Base-by-base conservation (phyloP, 768 basidiomycete species). In the Mrakia blollopis region DNA sequence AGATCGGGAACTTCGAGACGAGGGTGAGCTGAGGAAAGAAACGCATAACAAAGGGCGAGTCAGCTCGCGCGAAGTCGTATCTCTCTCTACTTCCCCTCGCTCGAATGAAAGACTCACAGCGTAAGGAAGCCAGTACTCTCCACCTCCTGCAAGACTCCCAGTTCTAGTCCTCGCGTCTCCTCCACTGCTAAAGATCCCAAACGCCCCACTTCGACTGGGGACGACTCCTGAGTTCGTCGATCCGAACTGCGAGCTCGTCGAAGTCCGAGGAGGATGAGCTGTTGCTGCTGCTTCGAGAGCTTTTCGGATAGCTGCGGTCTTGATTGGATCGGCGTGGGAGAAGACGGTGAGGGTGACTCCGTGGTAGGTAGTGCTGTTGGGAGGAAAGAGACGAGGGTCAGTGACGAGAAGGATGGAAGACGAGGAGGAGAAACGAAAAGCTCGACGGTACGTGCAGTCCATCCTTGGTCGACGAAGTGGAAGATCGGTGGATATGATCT, bases 271-370 rank as follows among this genome's bases (percentile, higher is more conserved):
- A 69, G 41, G 25, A 6, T 28, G 54, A 25, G 60, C 13, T n/a
- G n/a, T n/a, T 11, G 72, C 35, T 4, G 35, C 39, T 2, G 37
- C 60, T 16, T 54, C 69, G 61, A 73, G 72, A 13, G 44, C 18
- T 28, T 61, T 73, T 39, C 39, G 35, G 37, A 73, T 61, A 3
- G 72, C 60, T 25, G 35, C 60, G 9, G 57, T n/a, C 41, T 73
- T 73, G 25, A n/a, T n/a, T 0, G 57, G 90, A 81, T 98, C 95
- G 28, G 94, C 94, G 81, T 95, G 94, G 5, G 92, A 93, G 94
- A 94, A 98, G 2, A 97, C 93, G 1, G 93, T 94, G 77, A 98
- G 86, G 80, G 93, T 93, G 52, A 96, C 93, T 67, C 93, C 94
- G 81, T 97, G 89, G 82, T 93, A 96, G 13, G 91, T 89, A 78